Percentiles rank a stretch among this genome's conserved stretches.
These are phyloP conservation scores for Leucocoprinus sp. DNA, from an alignment of 768 basidiomycete species.

Conservation along the genomic window DNA sequence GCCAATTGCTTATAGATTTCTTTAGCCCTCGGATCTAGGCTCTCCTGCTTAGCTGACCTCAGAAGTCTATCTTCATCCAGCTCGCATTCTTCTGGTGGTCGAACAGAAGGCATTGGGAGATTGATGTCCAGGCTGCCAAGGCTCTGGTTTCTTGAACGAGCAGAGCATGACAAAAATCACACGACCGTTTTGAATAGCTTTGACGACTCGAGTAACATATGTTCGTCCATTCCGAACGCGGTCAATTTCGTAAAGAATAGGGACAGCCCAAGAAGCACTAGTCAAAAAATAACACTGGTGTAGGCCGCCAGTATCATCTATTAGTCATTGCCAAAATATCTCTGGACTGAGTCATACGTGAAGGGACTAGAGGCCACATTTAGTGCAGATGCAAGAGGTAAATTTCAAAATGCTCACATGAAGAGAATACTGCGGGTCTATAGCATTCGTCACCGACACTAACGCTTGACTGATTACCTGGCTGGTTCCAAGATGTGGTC, in stretches of 20 bases:
- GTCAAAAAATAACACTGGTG: slow-evolving; percentile 74
- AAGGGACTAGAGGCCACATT: slow-evolving; percentile 38
- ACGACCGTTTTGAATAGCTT: slow-evolving; percentile 45
- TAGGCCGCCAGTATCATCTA: background rate
- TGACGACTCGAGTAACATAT: slow-evolving; percentile 60
- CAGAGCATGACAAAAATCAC: slow-evolving; percentile 57
- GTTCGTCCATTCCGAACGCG: slow-evolving; percentile 66
- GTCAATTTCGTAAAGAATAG: slow-evolving; percentile 76
- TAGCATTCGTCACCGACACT: slow-evolving; percentile 71
- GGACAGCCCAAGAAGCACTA: slow-evolving; percentile 62
- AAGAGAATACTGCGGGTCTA: slow-evolving; percentile 52
- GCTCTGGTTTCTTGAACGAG: slow-evolving; percentile 77
- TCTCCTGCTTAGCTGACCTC: slow-evolving; percentile 25
- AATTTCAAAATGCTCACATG: slow-evolving; percentile 48
- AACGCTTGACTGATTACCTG: slow-evolving; percentile 87
- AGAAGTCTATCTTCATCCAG: slow-evolving; percentile 40
- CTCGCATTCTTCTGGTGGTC: slow-evolving; percentile 56
- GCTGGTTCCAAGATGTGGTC: slow-evolving; percentile 16
- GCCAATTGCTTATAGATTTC: slow-evolving; percentile 25
- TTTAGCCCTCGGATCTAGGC: slow-evolving; percentile 24
- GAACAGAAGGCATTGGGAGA: slow-evolving; percentile 57
- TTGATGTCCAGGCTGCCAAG: slow-evolving; percentile 62
- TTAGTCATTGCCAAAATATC: too few relatives aligned
- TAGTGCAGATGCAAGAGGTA: background rate
- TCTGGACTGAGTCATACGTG: too few relatives aligned